phyloP scores from a whole-genome alignment of 805 yeast species.

The Candida glaebosa region DNA sequence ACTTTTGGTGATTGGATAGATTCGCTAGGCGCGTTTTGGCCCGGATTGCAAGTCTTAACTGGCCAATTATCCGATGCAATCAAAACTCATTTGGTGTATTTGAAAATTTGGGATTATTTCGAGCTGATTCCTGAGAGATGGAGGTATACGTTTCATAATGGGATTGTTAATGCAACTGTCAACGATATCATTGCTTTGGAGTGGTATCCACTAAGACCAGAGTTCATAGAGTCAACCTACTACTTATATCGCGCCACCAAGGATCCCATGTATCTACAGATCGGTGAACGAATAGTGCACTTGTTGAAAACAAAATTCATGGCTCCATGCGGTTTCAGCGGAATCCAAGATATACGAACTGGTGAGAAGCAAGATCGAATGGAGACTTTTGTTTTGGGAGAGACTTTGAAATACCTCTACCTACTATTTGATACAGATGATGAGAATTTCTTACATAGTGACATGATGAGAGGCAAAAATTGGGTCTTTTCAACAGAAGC shows the following conservation, averaged over 20 bases:
- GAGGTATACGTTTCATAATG: slow-evolving; percentile 33
- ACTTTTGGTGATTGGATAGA: slow-evolving; percentile 71
- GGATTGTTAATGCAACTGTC: slow-evolving; percentile 5
- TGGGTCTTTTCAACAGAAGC: slow-evolving; percentile 82
- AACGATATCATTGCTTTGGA: slow-evolving; percentile 49
- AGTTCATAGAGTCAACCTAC: slow-evolving; percentile 85
- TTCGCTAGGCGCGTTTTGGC: slow-evolving; percentile 81
- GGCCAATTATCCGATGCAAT: slow-evolving; percentile 73
- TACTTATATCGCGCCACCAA: slow-evolving; percentile 77
- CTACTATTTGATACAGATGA: slow-evolving; percentile 72
- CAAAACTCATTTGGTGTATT: slow-evolving; percentile 54
- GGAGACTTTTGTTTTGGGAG: slow-evolving; percentile 90
- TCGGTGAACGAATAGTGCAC: slow-evolving; percentile 64
- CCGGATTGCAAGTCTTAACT: slow-evolving; percentile 75
- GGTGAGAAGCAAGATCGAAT: slow-evolving; percentile 71
- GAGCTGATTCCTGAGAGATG: slow-evolving; percentile 90
- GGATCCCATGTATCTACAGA: slow-evolving; percentile 77
- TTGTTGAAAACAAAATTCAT: slow-evolving; percentile 51
- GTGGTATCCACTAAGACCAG: slow-evolving; percentile 94
- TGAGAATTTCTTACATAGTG: slow-evolving; percentile 31
- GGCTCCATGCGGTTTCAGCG: slow-evolving; percentile 78
- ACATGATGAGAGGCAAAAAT: slow-evolving; percentile 37
- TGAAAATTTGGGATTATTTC: slow-evolving; percentile 76
- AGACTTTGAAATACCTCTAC: slow-evolving; percentile 80
- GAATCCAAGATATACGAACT: slow-evolving; percentile 62